Conservation (phyloP, 139 green algal genomes). For the Eudorina sp. region DNA sequence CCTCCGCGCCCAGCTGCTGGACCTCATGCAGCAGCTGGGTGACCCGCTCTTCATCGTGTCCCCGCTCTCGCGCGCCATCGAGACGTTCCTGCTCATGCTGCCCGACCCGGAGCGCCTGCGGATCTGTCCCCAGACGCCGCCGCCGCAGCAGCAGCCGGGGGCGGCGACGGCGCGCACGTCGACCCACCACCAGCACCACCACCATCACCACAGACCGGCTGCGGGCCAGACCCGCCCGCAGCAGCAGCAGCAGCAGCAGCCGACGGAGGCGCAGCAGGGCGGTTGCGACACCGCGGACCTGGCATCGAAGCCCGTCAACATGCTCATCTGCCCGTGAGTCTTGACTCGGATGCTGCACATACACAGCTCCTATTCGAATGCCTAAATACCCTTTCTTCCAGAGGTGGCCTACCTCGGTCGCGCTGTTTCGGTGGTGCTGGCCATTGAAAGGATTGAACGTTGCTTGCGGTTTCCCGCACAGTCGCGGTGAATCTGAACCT, state of each 20-base stretch:
- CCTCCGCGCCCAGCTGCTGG: slow-evolving; percentile 25
- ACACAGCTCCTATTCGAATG: too few species aligned
- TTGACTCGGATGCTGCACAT: too few species aligned
- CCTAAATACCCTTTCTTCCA: too few species aligned
- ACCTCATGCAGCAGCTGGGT: slow-evolving; percentile 48
- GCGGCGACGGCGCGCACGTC: not conserved
- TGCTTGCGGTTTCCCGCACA: too few species aligned
- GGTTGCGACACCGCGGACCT: not conserved
- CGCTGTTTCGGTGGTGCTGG: too few species aligned
- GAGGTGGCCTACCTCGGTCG: too few species aligned
- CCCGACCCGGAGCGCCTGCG: slow-evolving; percentile 36
- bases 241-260: not conserved
- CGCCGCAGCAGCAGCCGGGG: not conserved
- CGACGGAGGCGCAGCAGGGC: not conserved
- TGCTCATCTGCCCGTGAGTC: slow-evolving; percentile 18
- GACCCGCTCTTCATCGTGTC: slow-evolving; percentile 57
- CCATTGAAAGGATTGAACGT: too few species aligned
- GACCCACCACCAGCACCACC: not conserved
- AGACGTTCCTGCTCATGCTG: slow-evolving; percentile 54
- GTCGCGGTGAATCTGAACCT: too few species aligned
- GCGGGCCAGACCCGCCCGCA: not conserved
- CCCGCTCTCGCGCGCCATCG: slow-evolving; percentile 51
- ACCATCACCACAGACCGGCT: not conserved
- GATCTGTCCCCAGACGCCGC: not conserved
- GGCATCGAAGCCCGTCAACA: not conserved